phyloP scores from a whole-genome alignment of 2,329 filamentous ascomycete genomes.

The Arthroderma sp. region DNA sequence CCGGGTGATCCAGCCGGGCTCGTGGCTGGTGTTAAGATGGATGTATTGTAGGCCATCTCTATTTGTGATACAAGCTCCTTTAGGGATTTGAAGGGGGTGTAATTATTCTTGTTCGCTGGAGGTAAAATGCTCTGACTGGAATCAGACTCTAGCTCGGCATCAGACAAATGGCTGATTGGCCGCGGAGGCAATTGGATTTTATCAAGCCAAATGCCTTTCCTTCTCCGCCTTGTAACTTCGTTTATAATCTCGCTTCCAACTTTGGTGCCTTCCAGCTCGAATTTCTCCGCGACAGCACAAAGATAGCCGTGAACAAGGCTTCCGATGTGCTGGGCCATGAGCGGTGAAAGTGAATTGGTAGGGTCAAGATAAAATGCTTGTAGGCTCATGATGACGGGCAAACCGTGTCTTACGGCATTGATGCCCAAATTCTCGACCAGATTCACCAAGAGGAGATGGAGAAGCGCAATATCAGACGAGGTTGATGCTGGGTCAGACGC shows the following conservation, averaged over 20 bases:
- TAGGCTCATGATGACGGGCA: constrained; percentile 79
- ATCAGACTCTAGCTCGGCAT: too few species aligned
- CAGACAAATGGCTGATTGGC: constrained; percentile 44
- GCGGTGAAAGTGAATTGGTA: constrained; percentile 28
- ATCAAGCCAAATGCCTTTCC: constrained; percentile 66
- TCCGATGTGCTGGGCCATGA: constrained; percentile 64
- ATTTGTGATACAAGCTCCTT: constrained; percentile 60
- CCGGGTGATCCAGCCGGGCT: constrained; percentile 60
- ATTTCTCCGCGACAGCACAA: constrained; percentile 63
- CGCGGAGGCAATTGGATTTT: constrained; percentile 58
- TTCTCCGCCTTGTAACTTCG: constrained; percentile 62
- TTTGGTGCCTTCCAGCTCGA: constrained; percentile 58
- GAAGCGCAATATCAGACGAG: constrained; percentile 60
- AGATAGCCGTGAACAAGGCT: constrained; percentile 84
- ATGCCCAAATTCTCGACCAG: constrained; percentile 68
- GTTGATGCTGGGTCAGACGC: constrained; percentile 59
- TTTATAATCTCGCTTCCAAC: constrained; percentile 59
- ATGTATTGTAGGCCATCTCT: constrained; percentile 50
- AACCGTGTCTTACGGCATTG: constrained; percentile 62
- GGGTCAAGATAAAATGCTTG: constrained; percentile 59
- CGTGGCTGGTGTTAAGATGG: constrained; percentile 45
- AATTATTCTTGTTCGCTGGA: constrained; percentile 33
- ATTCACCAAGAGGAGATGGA: constrained; percentile 63
- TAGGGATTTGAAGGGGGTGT: constrained; percentile 63
- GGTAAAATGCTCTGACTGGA: constrained; percentile 27